Base-by-base conservation (phyloP, 2,329 filamentous ascomycete species). In the Fusarium circinatum region DNA sequence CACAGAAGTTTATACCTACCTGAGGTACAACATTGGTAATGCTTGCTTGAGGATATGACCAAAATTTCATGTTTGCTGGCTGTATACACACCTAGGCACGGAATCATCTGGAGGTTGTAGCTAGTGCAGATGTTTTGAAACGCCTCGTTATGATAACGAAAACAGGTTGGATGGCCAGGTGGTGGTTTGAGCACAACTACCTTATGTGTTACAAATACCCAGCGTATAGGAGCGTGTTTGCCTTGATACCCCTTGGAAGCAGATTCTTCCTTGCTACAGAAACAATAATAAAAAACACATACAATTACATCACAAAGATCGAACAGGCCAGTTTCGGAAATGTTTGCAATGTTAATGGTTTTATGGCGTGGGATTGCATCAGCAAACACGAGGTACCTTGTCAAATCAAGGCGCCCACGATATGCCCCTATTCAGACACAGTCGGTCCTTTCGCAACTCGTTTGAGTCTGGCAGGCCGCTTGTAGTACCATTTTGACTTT, bases 1-100 rank as follows among this genome's bases (percentile, higher is more conserved):
- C 92, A 3, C 84, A 93, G 76, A 83, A 89, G 42, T 93, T 94
- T 62, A 89, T 94, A 38, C 86, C 86, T 14, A 88, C 84, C 6
- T 83, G 75, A 47, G 12, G n/a, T 24, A 52, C 32, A n/a, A 32
- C 28, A 39, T 52, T 51, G n/a, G 30, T 8, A 42, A 44, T 34
- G 26, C 24, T 44, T 57, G 41, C 4, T 17, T 18, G 14, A n/a
- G 18, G 39, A 20, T 3, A 24, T 32, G 17, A 28, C 20, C 24
- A 28, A 39, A 10, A 28, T 20, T 24, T 18, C 26, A 36, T 58
- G 28, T 65, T 45, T 62, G 39, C 34, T 38, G 55, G 54, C 44
- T 57, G 20, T 49, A 26, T 34, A 51, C 56, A 34, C 24, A 28
- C 32, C 11, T 14, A 20, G 30, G 28, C 17, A 41, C 45, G 68